Base-by-base conservation (phyloP, 768 basidiomycete species). In the Leucocoprinus birnbaumii region DNA sequence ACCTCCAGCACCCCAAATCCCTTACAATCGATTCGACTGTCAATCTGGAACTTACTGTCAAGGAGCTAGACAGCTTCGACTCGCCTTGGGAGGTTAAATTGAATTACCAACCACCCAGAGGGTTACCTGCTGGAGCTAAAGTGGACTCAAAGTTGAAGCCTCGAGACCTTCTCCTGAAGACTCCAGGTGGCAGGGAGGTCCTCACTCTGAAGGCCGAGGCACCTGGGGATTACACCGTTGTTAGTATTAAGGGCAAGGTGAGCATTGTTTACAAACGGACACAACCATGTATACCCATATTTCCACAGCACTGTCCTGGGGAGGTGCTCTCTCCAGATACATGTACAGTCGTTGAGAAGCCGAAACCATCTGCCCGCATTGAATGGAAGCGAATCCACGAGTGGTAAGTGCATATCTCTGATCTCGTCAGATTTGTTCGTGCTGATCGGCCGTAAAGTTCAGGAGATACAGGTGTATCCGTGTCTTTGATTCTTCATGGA, bases 331-430 rank as follows among this genome's bases (percentile, higher is more conserved):
- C 89, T 46, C 92, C 94, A 0, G 91, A 93, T 54, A 82, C 76
- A 3, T 94, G 92, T 61, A 80, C 73, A 54, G 90, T 95, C 2
- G 70, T 87, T 25, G 85, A 93, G 66, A 79, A 82, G 59, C 89
- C 91, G 3, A 63, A 79, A 26, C 94, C 94, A 2, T 84, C 82
- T 2, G 90, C 92, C 21, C 87, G 95, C 63, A 90, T 96, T 56
- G 82, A 87, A 69, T 93, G 91, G 84, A 89, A 86, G 62, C 86
- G 86, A 48, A 89, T 95, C 56, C 91, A 94, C 58, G 93, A 95
- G 74, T 94, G 94, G 94, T 91, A 60, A 61, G 74, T 35, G 50
- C 48, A 45, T 13, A 22, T 5, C 49, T 48, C 44, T 35, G 16
- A n/a, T n/a, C n/a, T n/a, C n/a, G n/a, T n/a, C n/a, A 26, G 14